Percentiles rank a stretch among this genome's conserved stretches.
These are phyloP conservation scores for Chenopodium suecicum DNA, from an alignment of 148 eudicot genomes.

Conservation along the genomic window DNA sequence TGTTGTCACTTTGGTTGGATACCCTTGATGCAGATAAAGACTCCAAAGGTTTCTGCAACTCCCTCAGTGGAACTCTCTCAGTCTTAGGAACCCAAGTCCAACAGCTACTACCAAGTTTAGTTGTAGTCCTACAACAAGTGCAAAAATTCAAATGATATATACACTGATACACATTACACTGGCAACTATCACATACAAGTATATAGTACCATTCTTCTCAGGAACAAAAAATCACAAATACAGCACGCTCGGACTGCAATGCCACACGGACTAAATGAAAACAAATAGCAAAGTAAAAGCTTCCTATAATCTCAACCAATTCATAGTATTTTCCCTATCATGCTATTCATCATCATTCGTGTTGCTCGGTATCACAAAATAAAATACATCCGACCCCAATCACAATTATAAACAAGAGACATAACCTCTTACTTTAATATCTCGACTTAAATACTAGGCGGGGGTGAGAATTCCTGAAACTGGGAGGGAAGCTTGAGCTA, in stretches of 20 bases:
- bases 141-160: not conserved
- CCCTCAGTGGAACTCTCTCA: conserved; percentile 55
- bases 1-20: conserved; percentile 9
- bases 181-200: not conserved
- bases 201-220: not conserved
- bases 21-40: conserved; percentile 19
- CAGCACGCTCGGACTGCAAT: not conserved
- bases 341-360: too few species aligned
- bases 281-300: not conserved
- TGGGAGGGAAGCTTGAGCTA: too few species aligned
- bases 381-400: too few species aligned
- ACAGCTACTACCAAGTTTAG: conserved; percentile 4
- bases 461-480: too few species aligned
- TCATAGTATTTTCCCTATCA: too few species aligned
- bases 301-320: not conserved
- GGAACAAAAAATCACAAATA: not conserved
- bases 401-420: not conserved
- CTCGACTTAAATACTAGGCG: not conserved
- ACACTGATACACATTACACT: not conserved
- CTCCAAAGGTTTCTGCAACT: conserved; percentile 35
- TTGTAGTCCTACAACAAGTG: conserved; percentile 22
- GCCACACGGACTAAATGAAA: not conserved
- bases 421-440: not conserved
- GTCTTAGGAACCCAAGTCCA: conserved; percentile 1
- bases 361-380: too few species aligned